phyloP scores from a whole-genome alignment of 495 filamentous ascomycete genomes.

The Neurospora sp. region DNA sequence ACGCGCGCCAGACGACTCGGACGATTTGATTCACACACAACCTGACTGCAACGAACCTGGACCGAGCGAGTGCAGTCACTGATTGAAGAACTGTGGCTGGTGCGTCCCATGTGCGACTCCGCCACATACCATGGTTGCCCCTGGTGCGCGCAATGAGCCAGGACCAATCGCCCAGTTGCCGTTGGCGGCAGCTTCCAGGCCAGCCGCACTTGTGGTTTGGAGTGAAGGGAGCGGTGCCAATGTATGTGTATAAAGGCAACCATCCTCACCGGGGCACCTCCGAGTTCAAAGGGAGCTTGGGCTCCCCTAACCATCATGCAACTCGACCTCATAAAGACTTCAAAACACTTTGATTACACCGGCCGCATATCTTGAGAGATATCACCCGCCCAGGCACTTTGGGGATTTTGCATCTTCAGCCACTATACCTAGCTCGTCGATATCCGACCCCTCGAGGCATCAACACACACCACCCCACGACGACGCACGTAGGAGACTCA shows the following conservation, averaged over 20 bases:
- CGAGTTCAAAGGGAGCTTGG: conserved; percentile 2
- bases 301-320: conserved; percentile 7
- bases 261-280: conserved; percentile 4
- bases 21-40: background rate
- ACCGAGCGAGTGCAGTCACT: background rate
- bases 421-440: background rate
- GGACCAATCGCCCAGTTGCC: background rate
- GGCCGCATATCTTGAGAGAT: background rate
- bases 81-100: background rate
- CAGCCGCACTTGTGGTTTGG: background rate
- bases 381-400: background rate
- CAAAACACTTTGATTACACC: background rate
- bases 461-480: background rate
- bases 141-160: background rate
- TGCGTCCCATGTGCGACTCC: background rate
- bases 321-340: background rate
- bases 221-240: background rate
- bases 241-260: conserved; percentile 4
- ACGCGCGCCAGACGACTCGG: background rate
- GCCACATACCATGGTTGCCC: background rate
- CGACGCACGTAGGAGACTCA: background rate
- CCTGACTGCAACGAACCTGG: background rate
- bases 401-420: background rate
- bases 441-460: background rate
- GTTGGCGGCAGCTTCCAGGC: background rate